Percentiles rank a stretch among this genome's conserved stretches.
phyloP scores from a whole-genome alignment of 2,329 filamentous ascomycete genomes.

The Tolypocladium inflatum region DNA sequence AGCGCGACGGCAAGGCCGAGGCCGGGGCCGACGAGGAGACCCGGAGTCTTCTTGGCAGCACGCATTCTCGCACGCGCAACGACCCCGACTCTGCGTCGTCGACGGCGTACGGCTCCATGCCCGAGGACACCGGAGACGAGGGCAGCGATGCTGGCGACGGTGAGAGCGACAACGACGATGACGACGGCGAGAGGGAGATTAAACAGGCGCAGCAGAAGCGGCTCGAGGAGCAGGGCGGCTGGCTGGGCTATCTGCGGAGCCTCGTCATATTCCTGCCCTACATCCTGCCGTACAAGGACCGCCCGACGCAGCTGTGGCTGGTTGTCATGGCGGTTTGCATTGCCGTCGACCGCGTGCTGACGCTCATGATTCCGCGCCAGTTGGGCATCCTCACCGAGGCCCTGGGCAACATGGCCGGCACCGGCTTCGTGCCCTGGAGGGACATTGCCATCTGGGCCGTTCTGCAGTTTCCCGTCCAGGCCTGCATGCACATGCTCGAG shows the following conservation, averaged over 20 bases:
- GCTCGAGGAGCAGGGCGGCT: constrained; percentile 18
- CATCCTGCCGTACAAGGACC: constrained; percentile 19
- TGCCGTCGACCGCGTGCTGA: constrained; percentile 13
- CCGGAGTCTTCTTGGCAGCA: background rate
- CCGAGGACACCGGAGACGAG: constrained; percentile 2
- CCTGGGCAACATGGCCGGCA: constrained; percentile 9
- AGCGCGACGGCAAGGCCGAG: background rate
- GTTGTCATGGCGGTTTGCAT: constrained; percentile 14
- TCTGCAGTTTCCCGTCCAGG: constrained; percentile 5
- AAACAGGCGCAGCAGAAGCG: constrained; percentile 15
- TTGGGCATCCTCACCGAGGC: constrained; percentile 20
- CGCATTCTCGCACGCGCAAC: background rate
- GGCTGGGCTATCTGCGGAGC: constrained; percentile 19
- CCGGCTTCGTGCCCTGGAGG: constrained; percentile 9
- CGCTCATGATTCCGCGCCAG: constrained; percentile 21
- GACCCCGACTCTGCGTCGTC: background rate
- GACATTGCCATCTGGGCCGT: constrained; percentile 11
- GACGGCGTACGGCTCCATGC: constrained; percentile 3
- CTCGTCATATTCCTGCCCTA: constrained; percentile 20
- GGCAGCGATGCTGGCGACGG: constrained; percentile 8
- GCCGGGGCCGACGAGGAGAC: constrained; percentile 1
- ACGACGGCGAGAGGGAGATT: constrained; percentile 8
- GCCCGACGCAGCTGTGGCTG: constrained; percentile 19
- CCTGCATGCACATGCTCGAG: constrained; percentile 10
- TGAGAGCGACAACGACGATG: constrained; percentile 7